Conservation (phyloP, 2,329 filamentous ascomycete species). For the Geosmithia flava region DNA sequence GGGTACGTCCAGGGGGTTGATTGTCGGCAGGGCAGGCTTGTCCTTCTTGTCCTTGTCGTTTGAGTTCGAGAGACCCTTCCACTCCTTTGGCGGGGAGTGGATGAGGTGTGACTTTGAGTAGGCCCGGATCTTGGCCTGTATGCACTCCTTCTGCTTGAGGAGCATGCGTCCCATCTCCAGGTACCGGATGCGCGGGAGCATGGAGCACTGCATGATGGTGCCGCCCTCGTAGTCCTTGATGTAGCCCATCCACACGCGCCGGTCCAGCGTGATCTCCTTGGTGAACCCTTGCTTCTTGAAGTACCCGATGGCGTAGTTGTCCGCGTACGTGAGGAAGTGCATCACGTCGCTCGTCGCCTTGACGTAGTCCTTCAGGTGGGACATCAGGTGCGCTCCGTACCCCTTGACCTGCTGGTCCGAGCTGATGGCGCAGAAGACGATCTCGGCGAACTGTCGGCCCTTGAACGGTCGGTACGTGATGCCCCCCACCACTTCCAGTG, state of each 20-base stretch:
- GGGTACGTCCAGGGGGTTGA: conserved; percentile 76
- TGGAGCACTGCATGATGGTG: conserved; percentile 98
- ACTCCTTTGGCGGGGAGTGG: conserved; percentile 74
- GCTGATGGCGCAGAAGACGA: conserved; percentile 96
- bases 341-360: conserved; percentile 94
- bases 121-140: conserved; percentile 87
- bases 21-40: conserved; percentile 25
- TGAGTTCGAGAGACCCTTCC: conserved; percentile 56
- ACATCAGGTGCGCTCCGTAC: conserved; percentile 96
- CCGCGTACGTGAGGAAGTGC: conserved; percentile 97
- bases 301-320: conserved; percentile 98
- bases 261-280: conserved; percentile 90
- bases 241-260: conserved; percentile 94
- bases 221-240: conserved; percentile 99
- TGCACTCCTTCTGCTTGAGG: conserved; percentile 91
- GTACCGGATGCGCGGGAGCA: conserved; percentile 91
- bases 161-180: conserved; percentile 89
- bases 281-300: conserved; percentile 99
- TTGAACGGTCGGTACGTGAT: conserved; percentile 96
- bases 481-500: conserved; percentile 87
- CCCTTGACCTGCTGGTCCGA: conserved; percentile 98
- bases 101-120: conserved; percentile 82
- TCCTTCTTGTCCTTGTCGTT: not conserved
- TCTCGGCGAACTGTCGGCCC: conserved; percentile 86
- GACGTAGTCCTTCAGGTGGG: conserved; percentile 94